Percentiles rank a stretch among this genome's conserved stretches.
Evolutionary conservation across 1,284 basidiomycete genomes (phyloP).

Genomic region (Sporisorium graminicola): DNA sequence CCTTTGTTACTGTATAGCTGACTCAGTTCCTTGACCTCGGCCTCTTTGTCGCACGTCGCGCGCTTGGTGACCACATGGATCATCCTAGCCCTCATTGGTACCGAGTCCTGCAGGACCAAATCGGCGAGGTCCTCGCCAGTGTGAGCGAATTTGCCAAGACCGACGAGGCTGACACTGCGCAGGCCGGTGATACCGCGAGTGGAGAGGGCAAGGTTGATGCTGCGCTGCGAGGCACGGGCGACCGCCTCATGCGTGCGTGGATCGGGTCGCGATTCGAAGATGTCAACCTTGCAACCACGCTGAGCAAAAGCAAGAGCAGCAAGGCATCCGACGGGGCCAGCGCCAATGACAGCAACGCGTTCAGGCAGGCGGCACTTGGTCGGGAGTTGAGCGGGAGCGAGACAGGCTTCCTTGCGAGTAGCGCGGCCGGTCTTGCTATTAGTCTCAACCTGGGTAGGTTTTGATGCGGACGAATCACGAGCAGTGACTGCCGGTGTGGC

Average conservation of each 20-base stretch:
- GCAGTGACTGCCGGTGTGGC: neutral
- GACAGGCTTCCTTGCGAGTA: neutral
- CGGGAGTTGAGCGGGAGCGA: conserved; percentile 8
- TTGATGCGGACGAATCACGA: conserved; percentile 1
- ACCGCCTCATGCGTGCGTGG: conserved; percentile 51
- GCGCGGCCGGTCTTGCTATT: neutral
- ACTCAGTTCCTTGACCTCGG: conserved; percentile 47
- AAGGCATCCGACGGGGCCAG: conserved; percentile 94
- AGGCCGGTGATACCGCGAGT: conserved; percentile 90
- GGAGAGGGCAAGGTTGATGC: conserved; percentile 96
- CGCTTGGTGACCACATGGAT: conserved; percentile 78
- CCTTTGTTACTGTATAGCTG: conserved; percentile 89
- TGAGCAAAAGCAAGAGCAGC: conserved; percentile 87
- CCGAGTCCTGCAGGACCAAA: conserved; percentile 81
- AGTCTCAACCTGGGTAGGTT: neutral
- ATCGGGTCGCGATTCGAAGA: conserved; percentile 88
- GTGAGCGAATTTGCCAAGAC: conserved; percentile 23
- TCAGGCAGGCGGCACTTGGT: conserved; percentile 38
- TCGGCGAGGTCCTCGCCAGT: conserved; percentile 74
- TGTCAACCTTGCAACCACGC: conserved; percentile 86
- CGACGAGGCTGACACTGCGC: conserved; percentile 74
- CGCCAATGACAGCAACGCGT: conserved; percentile 76
- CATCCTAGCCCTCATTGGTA: conserved; percentile 96
- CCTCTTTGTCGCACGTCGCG: conserved; percentile 22
- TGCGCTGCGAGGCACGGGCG: conserved; percentile 72